Evolutionary conservation across 169 alveolate genomes (phyloP), one percentile per base, ranked within the genome.

Genomic region (Babesia sp.): DNA sequence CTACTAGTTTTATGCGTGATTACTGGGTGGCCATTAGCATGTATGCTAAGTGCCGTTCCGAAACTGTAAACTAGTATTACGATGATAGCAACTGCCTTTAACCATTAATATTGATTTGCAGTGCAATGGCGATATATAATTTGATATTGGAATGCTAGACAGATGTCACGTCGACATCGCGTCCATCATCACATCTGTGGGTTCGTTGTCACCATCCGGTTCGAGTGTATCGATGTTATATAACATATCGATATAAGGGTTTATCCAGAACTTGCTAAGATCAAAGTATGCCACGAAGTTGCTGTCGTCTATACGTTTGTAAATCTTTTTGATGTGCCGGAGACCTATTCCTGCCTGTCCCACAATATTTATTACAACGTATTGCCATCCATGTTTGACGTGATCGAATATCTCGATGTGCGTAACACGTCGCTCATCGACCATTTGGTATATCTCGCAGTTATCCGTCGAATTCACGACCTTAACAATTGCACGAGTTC

Each of bases 351-450:
- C 22, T 12, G 8, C 34, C 41, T 12, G 18, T 41, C 11, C 11
- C 61, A 9, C 11, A n/a, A 29, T 7, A n/a, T 54, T 20, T 4
- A 54, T 41, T 14, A 54, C 61, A 9, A 54, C 61, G 36, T 54
- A 54, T 54, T 54, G 8, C 61, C 61, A 54, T n/a, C 61, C 61
- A 6, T 54, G 61, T 26, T 7, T 41, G 6, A 54, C n/a, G n/a
- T 54, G 61, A 4, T 54, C 41, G 22, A 54, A 54, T n/a, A 54
- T 41, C 36, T 54, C 61, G 14, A 54, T 41, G 36, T 54, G 61
- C 6, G 61, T 54, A 7, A 54, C 61, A 29, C 9, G 16, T 16
- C 16, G 48, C 20, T 41, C 48, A 41, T 16, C 48, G 9, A 11
- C 48, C 48, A 41, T 16, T 41, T 41, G 48, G 48, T 41, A 41